Conservation (phyloP, 768 basidiomycete genomes). For the Calocybe indica region DNA sequence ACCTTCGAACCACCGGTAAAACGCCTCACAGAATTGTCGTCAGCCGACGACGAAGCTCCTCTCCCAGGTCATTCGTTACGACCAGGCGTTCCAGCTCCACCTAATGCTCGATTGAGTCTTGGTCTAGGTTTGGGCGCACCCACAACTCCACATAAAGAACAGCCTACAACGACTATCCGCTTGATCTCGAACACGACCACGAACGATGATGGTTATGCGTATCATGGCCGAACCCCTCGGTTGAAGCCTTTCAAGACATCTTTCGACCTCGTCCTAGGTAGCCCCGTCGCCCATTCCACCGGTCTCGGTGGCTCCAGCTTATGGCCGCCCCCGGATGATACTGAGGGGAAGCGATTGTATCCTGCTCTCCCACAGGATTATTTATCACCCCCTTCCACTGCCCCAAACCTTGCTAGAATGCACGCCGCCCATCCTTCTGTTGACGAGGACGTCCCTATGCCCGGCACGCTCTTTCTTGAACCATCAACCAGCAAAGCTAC, state of each 20-base stretch:
- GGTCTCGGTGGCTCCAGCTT: constrained; percentile 14
- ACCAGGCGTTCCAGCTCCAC: constrained; percentile 56
- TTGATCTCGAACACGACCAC: constrained; percentile 34
- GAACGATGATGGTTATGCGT: constrained; percentile 9
- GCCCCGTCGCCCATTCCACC: constrained; percentile 29
- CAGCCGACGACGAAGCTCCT: constrained; percentile 32
- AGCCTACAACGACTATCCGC: constrained; percentile 47
- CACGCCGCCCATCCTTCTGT: constrained; percentile 6
- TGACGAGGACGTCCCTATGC: constrained; percentile 24
- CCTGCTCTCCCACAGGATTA: constrained; percentile 30
- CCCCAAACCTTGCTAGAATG: constrained; percentile 6
- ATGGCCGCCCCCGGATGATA: constrained; percentile 25
- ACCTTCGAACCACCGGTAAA: constrained; percentile 30
- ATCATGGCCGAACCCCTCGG: constrained; percentile 44
- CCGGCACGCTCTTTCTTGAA: constrained; percentile 20
- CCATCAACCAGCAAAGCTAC: constrained; percentile 8
- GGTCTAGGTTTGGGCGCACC: constrained; percentile 36
- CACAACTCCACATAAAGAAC: constrained; percentile 31
- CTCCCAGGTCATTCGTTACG: constrained; percentile 56
- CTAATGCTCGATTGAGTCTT: constrained; percentile 55
- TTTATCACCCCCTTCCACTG: constrained; percentile 12
- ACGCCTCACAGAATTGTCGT: not conserved
- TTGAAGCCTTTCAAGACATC: constrained; percentile 60
- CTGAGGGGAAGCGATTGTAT: constrained; percentile 23
- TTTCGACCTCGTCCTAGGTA: constrained; percentile 62